phyloP scores from a whole-genome alignment of 352 stramenopile species.

The Vaucheria bursata region DNA sequence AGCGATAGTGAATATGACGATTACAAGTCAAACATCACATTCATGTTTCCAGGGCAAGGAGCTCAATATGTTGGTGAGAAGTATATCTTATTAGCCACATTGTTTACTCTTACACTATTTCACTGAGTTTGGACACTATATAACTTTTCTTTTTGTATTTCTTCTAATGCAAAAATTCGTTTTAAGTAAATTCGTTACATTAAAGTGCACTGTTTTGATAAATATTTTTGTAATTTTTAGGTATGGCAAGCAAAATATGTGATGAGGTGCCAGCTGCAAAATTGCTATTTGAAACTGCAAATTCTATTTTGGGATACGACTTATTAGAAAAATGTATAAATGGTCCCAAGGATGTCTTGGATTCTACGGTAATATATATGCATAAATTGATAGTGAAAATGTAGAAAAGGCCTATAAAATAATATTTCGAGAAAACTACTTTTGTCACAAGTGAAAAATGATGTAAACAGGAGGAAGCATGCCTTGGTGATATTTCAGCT shows the following conservation, averaged over 20 bases:
- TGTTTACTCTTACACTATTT: neutral
- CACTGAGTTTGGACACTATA: neutral
- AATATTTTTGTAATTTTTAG: no score
- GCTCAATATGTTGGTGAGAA: slow-evolving; percentile 51
- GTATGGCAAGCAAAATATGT: slow-evolving; percentile 43
- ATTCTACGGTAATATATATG: slow-evolving; percentile 53
- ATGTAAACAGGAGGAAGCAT: no score
- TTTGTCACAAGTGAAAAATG: no score
- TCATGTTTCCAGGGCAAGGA: slow-evolving; percentile 54
- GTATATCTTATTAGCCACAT: slow-evolving; percentile 14
- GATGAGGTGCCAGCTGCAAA: slow-evolving; percentile 57
- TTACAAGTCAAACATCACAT: slow-evolving; percentile 40
- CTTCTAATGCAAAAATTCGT: neutral
- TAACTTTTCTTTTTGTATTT: neutral
- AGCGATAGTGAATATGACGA: slow-evolving; percentile 42
- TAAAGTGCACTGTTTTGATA: no score
- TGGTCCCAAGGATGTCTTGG: slow-evolving; percentile 65
- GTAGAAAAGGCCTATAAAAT: no score
- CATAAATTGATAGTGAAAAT: no score
- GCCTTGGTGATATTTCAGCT: no score
- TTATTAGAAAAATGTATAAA: slow-evolving; percentile 63
- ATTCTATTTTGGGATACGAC: slow-evolving; percentile 72
- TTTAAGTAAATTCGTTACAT: neutral
- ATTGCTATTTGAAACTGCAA: slow-evolving; percentile 70
- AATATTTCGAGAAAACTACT: no score